Evolutionary conservation across 148 eudicot species (phyloP), one percentile per base, ranked within the genome.

Genomic region (Agrostemma githago): DNA sequence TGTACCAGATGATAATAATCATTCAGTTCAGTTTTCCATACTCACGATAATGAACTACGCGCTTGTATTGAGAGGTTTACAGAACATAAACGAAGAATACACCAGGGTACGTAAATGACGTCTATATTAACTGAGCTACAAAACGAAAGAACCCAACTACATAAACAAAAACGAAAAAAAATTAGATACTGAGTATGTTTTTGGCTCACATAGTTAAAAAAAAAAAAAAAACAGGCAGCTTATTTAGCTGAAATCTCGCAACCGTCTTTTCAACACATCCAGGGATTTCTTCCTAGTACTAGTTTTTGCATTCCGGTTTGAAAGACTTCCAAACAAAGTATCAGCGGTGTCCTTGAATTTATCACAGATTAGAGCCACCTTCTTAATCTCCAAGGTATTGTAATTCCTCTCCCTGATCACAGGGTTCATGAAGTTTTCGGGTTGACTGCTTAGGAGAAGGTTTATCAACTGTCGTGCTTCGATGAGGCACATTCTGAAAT

Each of bases 401-500:
- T 91, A 95, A 38, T 91, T 88, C 84, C 80, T 88, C 88, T 86
- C 77, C 66, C 97, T 78, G 66, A 95, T 89, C 61, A 88, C 97
- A 17, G 96, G 98, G 82, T 92, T 95, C 92, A 94, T 90, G 82
- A 95, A 95, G 76, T 90, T 90, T 80, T 95, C 97, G 2, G 98
- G 90, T 82, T 92, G 92, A 76, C 92, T 91, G 81, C 97, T 95
- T 75, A 82, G 73, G 20, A 95, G 80, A 83, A 95, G 97, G 78
- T 88, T 92, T 68, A 95, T 14, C 79, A 95, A 63, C 69, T 95
- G 98, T 58, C 97, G 85, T 5, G 86, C 88, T 88, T 92, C 98
- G 38, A 92, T 71, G 76, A 92, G 82, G 85, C 89, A 90, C 21
- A 78, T 80, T 71, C 80, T 80, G 66, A 95, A 90, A 77, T 85